Evolutionary conservation across 2,329 filamentous ascomycete species (phyloP).

Genomic region (Albifimbria verrucaria): DNA sequence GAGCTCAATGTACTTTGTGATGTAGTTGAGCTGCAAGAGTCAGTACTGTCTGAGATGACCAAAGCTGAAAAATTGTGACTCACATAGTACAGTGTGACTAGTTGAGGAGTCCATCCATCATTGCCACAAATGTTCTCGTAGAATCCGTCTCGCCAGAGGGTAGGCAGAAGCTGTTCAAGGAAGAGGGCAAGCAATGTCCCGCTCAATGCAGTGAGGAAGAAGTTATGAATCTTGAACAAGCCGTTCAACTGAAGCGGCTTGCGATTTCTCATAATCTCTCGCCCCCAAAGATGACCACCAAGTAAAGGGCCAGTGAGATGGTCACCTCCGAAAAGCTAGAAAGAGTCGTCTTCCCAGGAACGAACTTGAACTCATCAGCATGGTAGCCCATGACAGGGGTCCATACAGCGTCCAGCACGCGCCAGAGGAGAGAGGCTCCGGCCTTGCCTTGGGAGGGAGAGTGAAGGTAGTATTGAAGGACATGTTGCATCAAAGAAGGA

Average conservation of each 20-base stretch:
- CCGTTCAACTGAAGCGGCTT: slow-evolving; percentile 72
- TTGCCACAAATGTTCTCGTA: slow-evolving; percentile 75
- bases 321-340: slow-evolving; percentile 73
- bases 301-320: slow-evolving; percentile 72
- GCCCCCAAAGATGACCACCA: slow-evolving; percentile 81
- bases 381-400: slow-evolving; percentile 68
- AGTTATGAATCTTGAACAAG: slow-evolving; percentile 86
- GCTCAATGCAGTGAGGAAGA: slow-evolving; percentile 76
- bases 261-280: slow-evolving; percentile 77
- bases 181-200: slow-evolving; percentile 70
- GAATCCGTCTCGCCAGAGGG: slow-evolving; percentile 66
- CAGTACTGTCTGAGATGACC: slow-evolving; percentile 2
- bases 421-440: not conserved
- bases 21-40: slow-evolving; percentile 73
- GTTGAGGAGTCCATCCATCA: slow-evolving; percentile 75
- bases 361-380: slow-evolving; percentile 74
- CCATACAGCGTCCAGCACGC: slow-evolving; percentile 71
- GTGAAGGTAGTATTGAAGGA: not conserved
- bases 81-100: slow-evolving; percentile 87
- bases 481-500: not conserved
- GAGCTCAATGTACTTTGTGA: slow-evolving; percentile 86
- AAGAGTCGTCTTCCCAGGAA: slow-evolving; percentile 70
- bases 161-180: slow-evolving; percentile 76
- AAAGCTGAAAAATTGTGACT: slow-evolving; percentile 26
- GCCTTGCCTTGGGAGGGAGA: not conserved